Percentiles rank a stretch among this genome's conserved stretches.
phyloP scores from a whole-genome alignment of 2,329 filamentous ascomycete genomes.

The Mycocentrospora acerina region DNA sequence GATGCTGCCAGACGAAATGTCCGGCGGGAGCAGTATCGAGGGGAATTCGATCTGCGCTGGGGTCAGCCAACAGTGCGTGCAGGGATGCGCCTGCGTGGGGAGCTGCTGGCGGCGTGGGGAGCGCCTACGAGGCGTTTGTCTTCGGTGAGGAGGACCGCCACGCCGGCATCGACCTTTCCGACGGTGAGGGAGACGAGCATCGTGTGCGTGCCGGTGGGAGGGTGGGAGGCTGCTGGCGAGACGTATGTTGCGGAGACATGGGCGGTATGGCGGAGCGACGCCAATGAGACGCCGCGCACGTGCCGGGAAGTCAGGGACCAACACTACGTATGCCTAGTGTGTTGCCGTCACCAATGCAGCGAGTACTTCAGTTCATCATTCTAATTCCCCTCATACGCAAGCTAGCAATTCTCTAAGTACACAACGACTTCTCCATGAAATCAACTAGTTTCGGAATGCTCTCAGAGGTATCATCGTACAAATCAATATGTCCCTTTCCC shows the following conservation, averaged over 20 bases:
- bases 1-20: constrained; percentile 94
- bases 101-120: constrained; percentile 10
- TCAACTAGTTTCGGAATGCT: no score
- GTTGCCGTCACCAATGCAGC: no score
- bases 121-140: constrained; percentile 87
- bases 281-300: not conserved
- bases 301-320: not conserved
- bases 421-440: no score
- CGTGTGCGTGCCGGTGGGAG: constrained; percentile 37
- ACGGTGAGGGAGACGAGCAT: constrained; percentile 98
- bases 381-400: no score
- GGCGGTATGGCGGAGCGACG: not conserved
- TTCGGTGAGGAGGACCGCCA: constrained; percentile 92
- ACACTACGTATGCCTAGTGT: no score
- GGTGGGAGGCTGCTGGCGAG: not conserved
- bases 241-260: no score
- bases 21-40: constrained; percentile 90
- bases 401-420: no score
- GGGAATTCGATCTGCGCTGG: constrained; percentile 87
- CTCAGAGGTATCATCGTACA: no score
- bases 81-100: constrained; percentile 20
- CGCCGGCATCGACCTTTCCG: constrained; percentile 98
- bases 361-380: no score
- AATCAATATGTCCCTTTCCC: no score
- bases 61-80: constrained; percentile 25